Evolutionary conservation across 1,139 yeast genomes (phyloP).

Genomic region (Debaryomyces psychrophilus): DNA sequence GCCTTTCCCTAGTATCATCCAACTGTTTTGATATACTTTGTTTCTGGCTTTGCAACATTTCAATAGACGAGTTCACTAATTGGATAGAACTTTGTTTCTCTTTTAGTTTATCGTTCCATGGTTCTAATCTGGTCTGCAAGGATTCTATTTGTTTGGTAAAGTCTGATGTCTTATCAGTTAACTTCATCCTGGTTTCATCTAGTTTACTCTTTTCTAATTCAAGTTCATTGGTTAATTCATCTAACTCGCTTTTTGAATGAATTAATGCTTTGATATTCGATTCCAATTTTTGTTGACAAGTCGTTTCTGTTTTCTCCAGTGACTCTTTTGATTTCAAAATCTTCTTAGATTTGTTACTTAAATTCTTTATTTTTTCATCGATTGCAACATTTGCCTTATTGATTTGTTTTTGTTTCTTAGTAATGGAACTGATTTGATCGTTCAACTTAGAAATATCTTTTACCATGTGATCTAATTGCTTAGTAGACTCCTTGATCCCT

Average conservation of each 20-base stretch:
- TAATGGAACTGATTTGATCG: conserved; percentile 35
- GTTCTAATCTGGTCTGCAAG: conserved; percentile 71
- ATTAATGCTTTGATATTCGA: conserved; percentile 47
- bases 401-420: conserved; percentile 45
- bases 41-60: conserved; percentile 57
- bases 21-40: conserved; percentile 48
- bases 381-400: conserved; percentile 60
- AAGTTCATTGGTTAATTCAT: conserved; percentile 48
- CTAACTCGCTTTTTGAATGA: conserved; percentile 46
- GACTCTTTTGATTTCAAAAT: conserved; percentile 51
- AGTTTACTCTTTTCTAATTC: conserved; percentile 57
- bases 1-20: conserved; percentile 48
- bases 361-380: conserved; percentile 75
- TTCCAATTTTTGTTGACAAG: conserved; percentile 51
- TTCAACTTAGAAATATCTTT: conserved; percentile 32
- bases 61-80: conserved; percentile 66
- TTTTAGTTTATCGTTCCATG: conserved; percentile 77
- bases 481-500: conserved; percentile 44
- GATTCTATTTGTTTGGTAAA: conserved; percentile 64
- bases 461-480: conserved; percentile 37
- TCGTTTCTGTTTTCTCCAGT: conserved; percentile 39
- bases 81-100: conserved; percentile 68
- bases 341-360: conserved; percentile 62
- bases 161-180: conserved; percentile 73
- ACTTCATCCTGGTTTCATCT: conserved; percentile 62